A percentile compares a stretch with the other conserved stretches of the same genome.
Evolutionary conservation across 441 rosid genomes (phyloP).

Genomic region (Capsella rubella): DNA sequence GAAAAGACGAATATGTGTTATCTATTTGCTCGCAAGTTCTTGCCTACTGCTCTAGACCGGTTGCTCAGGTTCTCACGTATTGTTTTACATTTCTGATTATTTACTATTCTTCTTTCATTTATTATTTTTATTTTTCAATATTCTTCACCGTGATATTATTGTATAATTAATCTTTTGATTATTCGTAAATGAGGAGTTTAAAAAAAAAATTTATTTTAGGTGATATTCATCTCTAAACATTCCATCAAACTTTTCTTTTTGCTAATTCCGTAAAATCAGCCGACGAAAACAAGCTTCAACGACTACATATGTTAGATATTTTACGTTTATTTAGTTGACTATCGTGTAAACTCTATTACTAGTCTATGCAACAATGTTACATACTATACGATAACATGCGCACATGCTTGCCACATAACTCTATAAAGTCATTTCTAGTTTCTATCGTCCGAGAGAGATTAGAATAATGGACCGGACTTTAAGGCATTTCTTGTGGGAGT

Average conservation of each 20-base stretch:
- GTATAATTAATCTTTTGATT: conserved; percentile 16
- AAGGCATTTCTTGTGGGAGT: conserved; percentile 34
- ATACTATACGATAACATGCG: conserved; percentile 16
- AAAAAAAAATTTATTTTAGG: not conserved
- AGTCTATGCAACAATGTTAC: conserved; percentile 27
- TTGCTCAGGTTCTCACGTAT: conserved; percentile 66
- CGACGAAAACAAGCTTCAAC: conserved; percentile 28
- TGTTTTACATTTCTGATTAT: conserved; percentile 55
- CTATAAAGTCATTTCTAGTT: conserved; percentile 20
- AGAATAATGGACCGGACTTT: conserved; percentile 29
- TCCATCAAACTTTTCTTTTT: conserved; percentile 1
- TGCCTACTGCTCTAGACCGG: conserved; percentile 65
- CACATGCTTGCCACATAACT: conserved; percentile 23
- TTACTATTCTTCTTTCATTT: not conserved
- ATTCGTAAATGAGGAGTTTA: not conserved
- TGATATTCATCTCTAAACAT: conserved; percentile 8
- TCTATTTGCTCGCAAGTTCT: conserved; percentile 91
- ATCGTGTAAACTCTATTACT: conserved; percentile 22
- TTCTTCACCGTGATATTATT: conserved; percentile 12
- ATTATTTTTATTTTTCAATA: not conserved
- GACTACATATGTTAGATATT: not conserved
- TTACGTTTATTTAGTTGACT: conserved; percentile 27
- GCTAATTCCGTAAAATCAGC: conserved; percentile 7
- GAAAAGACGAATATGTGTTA: conserved; percentile 58
- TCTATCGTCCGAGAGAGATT: conserved; percentile 17